Base-by-base conservation (phyloP, 2,329 filamentous ascomycete genomes). In the Mycosphaerella arachidis region DNA sequence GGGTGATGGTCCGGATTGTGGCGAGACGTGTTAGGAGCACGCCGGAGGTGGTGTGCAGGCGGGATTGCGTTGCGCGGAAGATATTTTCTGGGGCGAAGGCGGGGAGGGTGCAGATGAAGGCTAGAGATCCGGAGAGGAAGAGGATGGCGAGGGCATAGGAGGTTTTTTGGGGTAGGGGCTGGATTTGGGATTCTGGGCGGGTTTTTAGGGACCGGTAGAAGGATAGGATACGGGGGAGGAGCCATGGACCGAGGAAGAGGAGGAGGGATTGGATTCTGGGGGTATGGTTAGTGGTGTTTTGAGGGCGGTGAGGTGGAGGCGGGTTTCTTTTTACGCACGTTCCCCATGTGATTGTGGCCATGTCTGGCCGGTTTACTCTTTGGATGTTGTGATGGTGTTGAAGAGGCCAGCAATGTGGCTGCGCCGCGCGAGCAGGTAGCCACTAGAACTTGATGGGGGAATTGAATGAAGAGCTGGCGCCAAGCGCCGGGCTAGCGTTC, bases 21-120 rank as follows among this genome's bases (percentile, higher is more conserved):
- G 81, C 75, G 9, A 97, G 82, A 16, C 93, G 89, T 60, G 83
- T 85, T 75, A 96, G 94, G 62, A 97, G 82, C 35, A 95, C 87
- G 71, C 93, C 90, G 46, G 85, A 87, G n/a, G 91, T 87, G 46
- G 90, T 93, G 69, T 92, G 89, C 18, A 97, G 85, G 35, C 92
- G 90, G 54, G 91, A 94, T 58, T 86, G 81, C 0, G 93, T 97
- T 18, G 80, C 75, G 31, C 75, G 71, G 80, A 97, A 96, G 74
- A 97, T 79, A 76, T 97, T 97, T 72, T 91, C 86, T 4, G 90
- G 88, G 6, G 84, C 79, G 70, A 91, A 86, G 60, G 77, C 65
- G 0, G 91, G 87, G 0, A 93, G 77, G 16, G 88, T 86, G 60
- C 85, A 82, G 60, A 86, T 68, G 55, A 90, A 74, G 66, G 81